Base-by-base conservation (phyloP, 805 yeast genomes). In the Kurtzmaniella fragi region DNA sequence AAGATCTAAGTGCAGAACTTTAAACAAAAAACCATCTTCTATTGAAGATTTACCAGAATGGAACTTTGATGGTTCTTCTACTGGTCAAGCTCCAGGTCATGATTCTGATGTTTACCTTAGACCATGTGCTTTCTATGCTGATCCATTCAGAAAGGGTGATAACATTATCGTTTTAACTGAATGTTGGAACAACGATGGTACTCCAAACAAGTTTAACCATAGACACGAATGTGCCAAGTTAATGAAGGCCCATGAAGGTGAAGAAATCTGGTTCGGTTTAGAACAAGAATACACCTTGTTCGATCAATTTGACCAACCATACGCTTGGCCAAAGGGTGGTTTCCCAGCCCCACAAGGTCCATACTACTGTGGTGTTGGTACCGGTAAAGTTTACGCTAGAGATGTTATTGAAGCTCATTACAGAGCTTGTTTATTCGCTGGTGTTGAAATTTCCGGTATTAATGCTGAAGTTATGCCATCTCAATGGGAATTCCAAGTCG, bases 271-370 rank as follows among this genome's bases (percentile, higher is more conserved):
- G 99, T 93, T 93, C 56, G 99, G 99, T 70, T 77, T 93, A 57
- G 99, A 93, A 74, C 99, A 93, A 76, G 99, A 93, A 71, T 93
- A 93, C 76, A 93, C 99, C 52, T 72, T 93, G 64, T 86, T 93
- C 60, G 99, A 93, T 68, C 83, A 85, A 65, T 83, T 68, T 57
- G 95, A 86, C 67, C 72, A 83, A 57, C 89, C 84, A 47, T 93
- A 90, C 70, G 98, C 96, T 50, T 93, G 99, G 99, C 99, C 99
- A 69, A 82, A 86, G 76, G 97, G 97, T 56, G 99, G 98, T 48
- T 93, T 78, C 95, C 99, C 99, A 64, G 98, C 96, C 54, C 98
- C 99, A 50, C 99, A 93, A 75, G 99, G 99, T 52, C 99, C 99
- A 46, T 93, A 93, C 84, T 93, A 93, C 82, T 93, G 99, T 78